Evolutionary conservation across 1,284 basidiomycete species (phyloP).

Genomic region (Cutaneotrichosporon dermatis): DNA sequence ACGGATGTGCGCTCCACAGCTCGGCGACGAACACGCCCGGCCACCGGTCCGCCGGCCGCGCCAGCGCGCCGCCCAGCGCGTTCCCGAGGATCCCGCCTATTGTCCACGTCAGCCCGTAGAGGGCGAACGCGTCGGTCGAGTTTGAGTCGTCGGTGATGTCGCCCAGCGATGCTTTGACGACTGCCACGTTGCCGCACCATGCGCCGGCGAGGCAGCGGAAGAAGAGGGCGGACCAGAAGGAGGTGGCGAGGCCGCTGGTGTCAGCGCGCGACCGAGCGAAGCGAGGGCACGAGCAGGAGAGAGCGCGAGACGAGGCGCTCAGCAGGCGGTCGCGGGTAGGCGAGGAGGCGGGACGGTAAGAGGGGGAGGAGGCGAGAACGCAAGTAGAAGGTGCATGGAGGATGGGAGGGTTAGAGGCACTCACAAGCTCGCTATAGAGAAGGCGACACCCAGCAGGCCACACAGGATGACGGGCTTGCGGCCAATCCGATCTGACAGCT

Average conservation of each 20-base stretch:
- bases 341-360: no score
- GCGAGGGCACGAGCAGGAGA: no score
- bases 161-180: conserved; percentile 43
- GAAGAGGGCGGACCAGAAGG: conserved; percentile 42
- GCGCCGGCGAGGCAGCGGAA: conserved; percentile 39
- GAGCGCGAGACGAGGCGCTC: no score
- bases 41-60: conserved; percentile 50
- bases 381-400: no score
- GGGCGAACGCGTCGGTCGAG: conserved; percentile 45
- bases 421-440: conserved; percentile 21
- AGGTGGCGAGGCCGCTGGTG: conserved; percentile 38
- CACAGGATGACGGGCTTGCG: conserved; percentile 42
- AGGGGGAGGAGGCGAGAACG: no score
- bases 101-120: conserved; percentile 48
- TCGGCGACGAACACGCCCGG: conserved; percentile 46
- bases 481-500: conserved; percentile 41
- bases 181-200: conserved; percentile 46
- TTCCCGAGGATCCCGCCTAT: conserved; percentile 42
- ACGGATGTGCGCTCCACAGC: conserved; percentile 49
- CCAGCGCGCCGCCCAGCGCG: conserved; percentile 39
- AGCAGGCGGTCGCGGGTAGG: no score
- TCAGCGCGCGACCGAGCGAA: not conserved
- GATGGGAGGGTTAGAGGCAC: no score
- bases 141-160: conserved; percentile 48
- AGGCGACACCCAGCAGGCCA: conserved; percentile 39